These are phyloP conservation scores for Turritis glabra DNA, from an alignment of 345 rosid genomes.

Conservation along the genomic window DNA sequence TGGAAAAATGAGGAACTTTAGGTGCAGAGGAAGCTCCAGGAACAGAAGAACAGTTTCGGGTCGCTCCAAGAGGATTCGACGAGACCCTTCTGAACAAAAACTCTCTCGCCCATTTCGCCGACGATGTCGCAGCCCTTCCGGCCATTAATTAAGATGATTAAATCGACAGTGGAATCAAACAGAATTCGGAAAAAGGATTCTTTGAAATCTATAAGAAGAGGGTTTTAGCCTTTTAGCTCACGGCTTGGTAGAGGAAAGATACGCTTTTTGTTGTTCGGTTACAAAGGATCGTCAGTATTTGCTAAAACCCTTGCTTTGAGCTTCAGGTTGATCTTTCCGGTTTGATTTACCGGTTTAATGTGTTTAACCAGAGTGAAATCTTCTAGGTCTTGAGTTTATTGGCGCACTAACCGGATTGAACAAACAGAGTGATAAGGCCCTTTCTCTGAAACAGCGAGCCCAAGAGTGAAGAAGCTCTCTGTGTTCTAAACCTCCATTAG, in stretches of 20 bases:
- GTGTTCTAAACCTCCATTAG: conserved; percentile 1
- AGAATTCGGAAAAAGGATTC: neutral
- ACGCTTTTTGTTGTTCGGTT: conserved; percentile 14
- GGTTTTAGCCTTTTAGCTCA: conserved; percentile 34
- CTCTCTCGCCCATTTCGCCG: conserved; percentile 50
- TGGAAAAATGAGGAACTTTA: conserved; percentile 81
- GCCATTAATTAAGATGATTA: conserved; percentile 48
- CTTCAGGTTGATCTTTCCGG: conserved; percentile 30
- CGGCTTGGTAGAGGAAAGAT: conserved; percentile 17
- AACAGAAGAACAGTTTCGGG: conserved; percentile 52
- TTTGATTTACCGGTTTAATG: conserved; percentile 19
- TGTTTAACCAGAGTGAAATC: neutral
- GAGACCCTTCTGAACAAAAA: conserved; percentile 40
- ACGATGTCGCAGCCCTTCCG: conserved; percentile 35
- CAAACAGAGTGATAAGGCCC: conserved; percentile 31
- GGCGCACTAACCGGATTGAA: conserved; percentile 20
- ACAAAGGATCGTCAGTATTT: conserved; percentile 13
- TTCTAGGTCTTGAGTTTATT: neutral
- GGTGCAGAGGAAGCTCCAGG: conserved; percentile 49
- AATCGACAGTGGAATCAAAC: neutral
- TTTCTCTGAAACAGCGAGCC: conserved; percentile 23
- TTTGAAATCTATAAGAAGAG: conserved; percentile 4
- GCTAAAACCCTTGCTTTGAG: conserved; percentile 34
- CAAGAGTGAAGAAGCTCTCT: conserved; percentile 2
- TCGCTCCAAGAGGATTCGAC: conserved; percentile 43